Evolutionary conservation across 768 basidiomycete species (phyloP).

Genomic region (Mycena albidolilacea): DNA sequence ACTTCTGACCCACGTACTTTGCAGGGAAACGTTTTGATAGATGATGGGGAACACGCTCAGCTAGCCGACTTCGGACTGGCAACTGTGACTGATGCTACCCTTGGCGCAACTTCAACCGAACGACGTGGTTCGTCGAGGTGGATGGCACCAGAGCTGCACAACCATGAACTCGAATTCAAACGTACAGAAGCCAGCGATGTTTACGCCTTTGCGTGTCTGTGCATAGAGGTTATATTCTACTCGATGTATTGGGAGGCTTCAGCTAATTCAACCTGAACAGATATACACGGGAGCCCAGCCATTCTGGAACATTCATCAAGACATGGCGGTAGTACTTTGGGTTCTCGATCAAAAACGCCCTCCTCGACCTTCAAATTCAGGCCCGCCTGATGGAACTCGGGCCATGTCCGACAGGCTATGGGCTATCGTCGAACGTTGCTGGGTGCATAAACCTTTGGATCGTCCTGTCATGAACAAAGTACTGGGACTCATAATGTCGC

Average conservation of each 20-base stretch:
- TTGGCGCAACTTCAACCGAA: not conserved
- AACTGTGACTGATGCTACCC: not conserved
- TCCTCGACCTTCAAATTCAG: slow-evolving; percentile 17
- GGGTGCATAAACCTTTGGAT: slow-evolving; percentile 1
- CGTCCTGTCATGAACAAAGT: not conserved
- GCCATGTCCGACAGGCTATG: slow-evolving; percentile 7
- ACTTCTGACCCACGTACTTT: slow-evolving; percentile 9
- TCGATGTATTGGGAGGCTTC: too few relatives aligned
- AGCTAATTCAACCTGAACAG: slow-evolving; percentile 1
- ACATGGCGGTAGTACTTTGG: not conserved
- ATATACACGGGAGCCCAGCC: slow-evolving; percentile 8
- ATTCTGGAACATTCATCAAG: not conserved
- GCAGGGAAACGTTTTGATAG: slow-evolving; percentile 11
- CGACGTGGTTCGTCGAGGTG: not conserved
- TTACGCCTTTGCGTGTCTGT: slow-evolving; percentile 8
- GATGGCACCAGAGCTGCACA: not conserved
- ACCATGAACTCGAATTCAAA: slow-evolving; percentile 3
- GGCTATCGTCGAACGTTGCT: not conserved
- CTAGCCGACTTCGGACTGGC: slow-evolving; percentile 6
- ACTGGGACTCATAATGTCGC: slow-evolving; percentile 2
- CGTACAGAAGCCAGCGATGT: slow-evolving; percentile 16
- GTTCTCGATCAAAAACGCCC: not conserved
- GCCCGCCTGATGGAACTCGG: slow-evolving; percentile 8
- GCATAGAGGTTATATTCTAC: slow-evolving; percentile 7
- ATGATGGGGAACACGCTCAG: slow-evolving; percentile 9